A percentile compares a stretch with the other conserved stretches of the same genome.
Conservation (phyloP, 495 filamentous ascomycete species). For the Collariella sp. region DNA sequence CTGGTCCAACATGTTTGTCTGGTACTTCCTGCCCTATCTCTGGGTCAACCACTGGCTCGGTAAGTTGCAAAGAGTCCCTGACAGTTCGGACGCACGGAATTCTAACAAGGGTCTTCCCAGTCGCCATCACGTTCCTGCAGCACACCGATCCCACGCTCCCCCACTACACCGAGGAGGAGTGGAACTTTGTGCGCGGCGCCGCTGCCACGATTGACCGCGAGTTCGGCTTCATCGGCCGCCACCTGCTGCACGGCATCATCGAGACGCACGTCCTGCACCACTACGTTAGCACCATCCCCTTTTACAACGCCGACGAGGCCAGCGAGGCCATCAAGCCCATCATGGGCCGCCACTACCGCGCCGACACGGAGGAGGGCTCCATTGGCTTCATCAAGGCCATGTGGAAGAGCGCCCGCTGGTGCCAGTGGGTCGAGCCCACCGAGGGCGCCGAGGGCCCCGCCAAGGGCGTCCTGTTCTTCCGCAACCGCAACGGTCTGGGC, state of each 20-base stretch:
- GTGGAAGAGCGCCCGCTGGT: constrained; percentile 57
- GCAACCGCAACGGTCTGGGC: constrained; percentile 70
- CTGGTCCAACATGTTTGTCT: constrained; percentile 76
- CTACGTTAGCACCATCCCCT: constrained; percentile 76
- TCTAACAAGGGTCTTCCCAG: constrained; percentile 35
- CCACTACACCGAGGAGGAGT: constrained; percentile 68
- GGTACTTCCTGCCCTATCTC: constrained; percentile 90
- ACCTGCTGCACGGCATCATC: constrained; percentile 83
- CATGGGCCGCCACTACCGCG: constrained; percentile 74
- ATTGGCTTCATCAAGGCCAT: constrained; percentile 56
- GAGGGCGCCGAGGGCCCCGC: constrained; percentile 57
- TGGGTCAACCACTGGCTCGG: constrained; percentile 99
- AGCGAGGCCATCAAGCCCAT: constrained; percentile 73
- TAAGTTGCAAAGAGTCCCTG: constrained; percentile 34
- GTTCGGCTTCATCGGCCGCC: constrained; percentile 79
- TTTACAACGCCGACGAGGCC: constrained; percentile 87
- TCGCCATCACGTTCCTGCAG: constrained; percentile 82
- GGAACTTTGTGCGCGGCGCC: constrained; percentile 81
- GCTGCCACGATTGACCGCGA: constrained; percentile 83
- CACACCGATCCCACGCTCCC: constrained; percentile 81
- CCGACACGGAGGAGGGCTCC: constrained; percentile 53
- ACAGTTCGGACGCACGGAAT: not conserved
- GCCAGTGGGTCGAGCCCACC: constrained; percentile 65
- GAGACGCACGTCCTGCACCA: constrained; percentile 91
- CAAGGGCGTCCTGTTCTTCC: constrained; percentile 60